phyloP scores from a whole-genome alignment of 371 early-diverging fungal genomes.

The Mucor plumbeus region DNA sequence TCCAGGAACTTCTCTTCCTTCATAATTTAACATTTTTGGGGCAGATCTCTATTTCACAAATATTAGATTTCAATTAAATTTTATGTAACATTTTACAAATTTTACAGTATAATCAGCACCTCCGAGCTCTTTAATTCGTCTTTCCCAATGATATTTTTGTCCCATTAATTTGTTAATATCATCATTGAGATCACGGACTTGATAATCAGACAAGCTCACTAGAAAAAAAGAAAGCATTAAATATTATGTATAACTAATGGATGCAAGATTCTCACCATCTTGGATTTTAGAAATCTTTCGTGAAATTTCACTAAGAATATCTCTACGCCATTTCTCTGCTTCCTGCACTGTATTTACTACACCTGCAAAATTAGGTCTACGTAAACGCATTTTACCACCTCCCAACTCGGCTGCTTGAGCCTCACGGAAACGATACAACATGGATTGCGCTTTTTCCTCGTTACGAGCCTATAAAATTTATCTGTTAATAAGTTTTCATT shows the following conservation, averaged over 20 bases:
- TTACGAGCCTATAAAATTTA: conserved; percentile 80
- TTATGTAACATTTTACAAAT: neutral
- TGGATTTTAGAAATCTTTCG: conserved; percentile 90
- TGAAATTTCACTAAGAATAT: conserved; percentile 87
- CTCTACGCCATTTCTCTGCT: conserved; percentile 90
- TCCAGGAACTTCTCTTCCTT: conserved; percentile 92
- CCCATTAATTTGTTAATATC: conserved; percentile 93
- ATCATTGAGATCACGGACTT: conserved; percentile 95
- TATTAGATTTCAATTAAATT: no score
- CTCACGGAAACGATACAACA: conserved; percentile 96
- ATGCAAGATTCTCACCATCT: conserved; percentile 63
- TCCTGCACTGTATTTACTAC: conserved; percentile 72
- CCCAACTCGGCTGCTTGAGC: conserved; percentile 91
- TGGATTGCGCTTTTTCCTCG: conserved; percentile 98
- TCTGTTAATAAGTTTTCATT: neutral
- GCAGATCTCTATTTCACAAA: conserved; percentile 61
- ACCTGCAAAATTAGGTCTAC: conserved; percentile 80
- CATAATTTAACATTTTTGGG: conserved; percentile 80
- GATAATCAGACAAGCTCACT: conserved; percentile 86
- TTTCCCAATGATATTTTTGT: conserved; percentile 93
- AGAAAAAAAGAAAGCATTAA: neutral
- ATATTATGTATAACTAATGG: neutral
- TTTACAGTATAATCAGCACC: conserved; percentile 92
- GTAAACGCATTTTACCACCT: conserved; percentile 61
- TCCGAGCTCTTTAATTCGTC: conserved; percentile 88